Evolutionary conservation across 345 rosid genomes (phyloP), one percentile per base, ranked within the genome.

Genomic region (Linum usitatissimum): DNA sequence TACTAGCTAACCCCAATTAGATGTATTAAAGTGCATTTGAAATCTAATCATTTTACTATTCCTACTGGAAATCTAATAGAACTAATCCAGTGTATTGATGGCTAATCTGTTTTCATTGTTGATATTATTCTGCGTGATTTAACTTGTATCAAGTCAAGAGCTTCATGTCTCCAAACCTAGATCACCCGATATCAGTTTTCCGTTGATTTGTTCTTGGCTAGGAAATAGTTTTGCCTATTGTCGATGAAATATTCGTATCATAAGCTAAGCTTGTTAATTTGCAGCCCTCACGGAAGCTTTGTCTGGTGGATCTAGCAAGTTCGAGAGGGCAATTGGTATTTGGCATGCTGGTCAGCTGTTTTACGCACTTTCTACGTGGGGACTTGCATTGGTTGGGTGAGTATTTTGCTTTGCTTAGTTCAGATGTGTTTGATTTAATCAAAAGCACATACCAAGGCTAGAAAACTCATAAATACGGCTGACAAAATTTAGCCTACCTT

Each of bases 281-380:
- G 83, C 82, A 92, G 97, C 75, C 77, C 57, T 89, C 40, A 70
- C 79, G 12, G 81, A 87, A 76, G 95, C 91, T 70, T 71, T 89
- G 66, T 78, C 15, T 9, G 51, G 74, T 61, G 74, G 86, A 21
- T 67, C 78, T 64, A 78, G 86, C 84, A 89, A 81, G 67, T 67
- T 86, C 68, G 97, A 86, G 79, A 87, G 68, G 73, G 67, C 84
- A 39, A 69, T 92, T 20, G 75, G 70, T 74, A 81, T 89, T 69
- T 92, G 99, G 97, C 88, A 87, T 70, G 97, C 91, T 10, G 95
- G 97, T 42, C 80, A 72, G 70, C 65, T 87, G 82, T 87, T 89
- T 71, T 89, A 92, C 68, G 62, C 88, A 12, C 72, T 92, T 21
- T 78, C 94, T 51, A 87, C 95, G 3, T 89, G 91, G 97, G 98